Conservation (phyloP, 495 filamentous ascomycete species). For the Lepraria neglecta region DNA sequence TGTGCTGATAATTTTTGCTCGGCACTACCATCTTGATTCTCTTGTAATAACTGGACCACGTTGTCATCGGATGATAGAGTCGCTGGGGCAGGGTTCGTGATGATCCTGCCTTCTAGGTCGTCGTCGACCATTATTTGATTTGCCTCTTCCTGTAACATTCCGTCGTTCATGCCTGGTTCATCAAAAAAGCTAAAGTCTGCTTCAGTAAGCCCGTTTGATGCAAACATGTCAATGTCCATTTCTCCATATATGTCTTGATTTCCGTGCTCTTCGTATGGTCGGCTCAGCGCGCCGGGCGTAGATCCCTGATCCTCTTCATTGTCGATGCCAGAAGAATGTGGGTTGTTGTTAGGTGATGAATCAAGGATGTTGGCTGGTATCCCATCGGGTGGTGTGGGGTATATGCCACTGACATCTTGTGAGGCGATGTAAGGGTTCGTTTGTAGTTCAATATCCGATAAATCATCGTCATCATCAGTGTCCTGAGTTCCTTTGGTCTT, state of each 20-base stretch:
- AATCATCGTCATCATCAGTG: constrained; percentile 30
- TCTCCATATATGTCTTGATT: constrained; percentile 66
- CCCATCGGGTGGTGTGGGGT: constrained; percentile 83
- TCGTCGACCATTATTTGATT: constrained; percentile 7
- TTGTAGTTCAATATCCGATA: constrained; percentile 35
- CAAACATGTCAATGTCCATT: constrained; percentile 70
- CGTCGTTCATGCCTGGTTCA: constrained; percentile 44
- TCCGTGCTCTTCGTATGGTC: constrained; percentile 26
- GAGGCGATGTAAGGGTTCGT: constrained; percentile 47
- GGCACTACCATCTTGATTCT: background rate
- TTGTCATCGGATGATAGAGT: background rate
- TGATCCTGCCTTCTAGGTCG: background rate
- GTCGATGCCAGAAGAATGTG: constrained; percentile 38
- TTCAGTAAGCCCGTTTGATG: constrained; percentile 74
- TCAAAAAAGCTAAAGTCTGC: constrained; percentile 92
- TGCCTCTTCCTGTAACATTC: background rate
- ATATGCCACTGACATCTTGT: constrained; percentile 58
- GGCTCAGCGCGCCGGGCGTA: constrained; percentile 6
- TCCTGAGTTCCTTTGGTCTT: constrained; percentile 48
- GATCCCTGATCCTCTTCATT: constrained; percentile 29
- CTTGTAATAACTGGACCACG: background rate
- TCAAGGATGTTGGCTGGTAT: constrained; percentile 43
- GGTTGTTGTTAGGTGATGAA: constrained; percentile 45
- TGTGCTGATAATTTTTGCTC: background rate
- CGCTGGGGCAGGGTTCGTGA: background rate